These are phyloP conservation scores for Plantago major DNA, from an alignment of 257 asterid species.

Conservation along the genomic window DNA sequence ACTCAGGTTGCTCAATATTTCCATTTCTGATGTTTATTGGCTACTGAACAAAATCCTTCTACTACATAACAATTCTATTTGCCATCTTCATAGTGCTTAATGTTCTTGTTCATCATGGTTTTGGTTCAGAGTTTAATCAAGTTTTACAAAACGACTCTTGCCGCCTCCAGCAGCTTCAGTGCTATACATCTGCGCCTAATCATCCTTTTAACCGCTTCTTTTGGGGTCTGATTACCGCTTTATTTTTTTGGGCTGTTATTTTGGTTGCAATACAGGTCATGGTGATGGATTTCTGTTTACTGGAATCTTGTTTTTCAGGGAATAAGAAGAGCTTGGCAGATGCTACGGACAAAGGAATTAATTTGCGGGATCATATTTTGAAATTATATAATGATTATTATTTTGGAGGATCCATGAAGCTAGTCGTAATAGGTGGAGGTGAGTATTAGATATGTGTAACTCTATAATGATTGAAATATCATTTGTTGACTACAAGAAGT, in stretches of 20 bases:
- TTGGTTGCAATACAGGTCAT: slow-evolving; percentile 5
- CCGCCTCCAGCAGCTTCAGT: slow-evolving; percentile 84
- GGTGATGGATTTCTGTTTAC: slow-evolving; percentile 6
- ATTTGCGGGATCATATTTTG: slow-evolving; percentile 70
- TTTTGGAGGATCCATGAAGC: slow-evolving; percentile 85
- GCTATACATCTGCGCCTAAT: slow-evolving; percentile 67
- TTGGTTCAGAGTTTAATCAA: slow-evolving; percentile 77
- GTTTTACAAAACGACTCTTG: slow-evolving; percentile 80
- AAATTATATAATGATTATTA: slow-evolving; percentile 68
- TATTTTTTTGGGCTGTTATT: slow-evolving; percentile 14
- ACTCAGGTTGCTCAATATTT: slow-evolving; percentile 63
- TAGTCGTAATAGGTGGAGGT: slow-evolving; percentile 95
- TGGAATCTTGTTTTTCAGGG: slow-evolving; percentile 44
- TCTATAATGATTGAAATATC: slow-evolving; percentile 2
- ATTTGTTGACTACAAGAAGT: slow-evolving; percentile 7
- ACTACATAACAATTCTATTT: background rate
- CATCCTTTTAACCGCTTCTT: slow-evolving; percentile 88
- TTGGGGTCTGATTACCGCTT: slow-evolving; percentile 57
- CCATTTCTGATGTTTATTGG: slow-evolving; percentile 4
- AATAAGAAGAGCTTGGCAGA: slow-evolving; percentile 91
- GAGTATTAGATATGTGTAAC: slow-evolving; percentile 20
- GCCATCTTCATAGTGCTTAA: slow-evolving; percentile 17
- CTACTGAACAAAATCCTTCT: background rate
- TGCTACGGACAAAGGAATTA: slow-evolving; percentile 84
- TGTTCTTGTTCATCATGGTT: slow-evolving; percentile 17